Conservation (phyloP, 1,284 basidiomycete species). For the Rhodotorula sp. region DNA sequence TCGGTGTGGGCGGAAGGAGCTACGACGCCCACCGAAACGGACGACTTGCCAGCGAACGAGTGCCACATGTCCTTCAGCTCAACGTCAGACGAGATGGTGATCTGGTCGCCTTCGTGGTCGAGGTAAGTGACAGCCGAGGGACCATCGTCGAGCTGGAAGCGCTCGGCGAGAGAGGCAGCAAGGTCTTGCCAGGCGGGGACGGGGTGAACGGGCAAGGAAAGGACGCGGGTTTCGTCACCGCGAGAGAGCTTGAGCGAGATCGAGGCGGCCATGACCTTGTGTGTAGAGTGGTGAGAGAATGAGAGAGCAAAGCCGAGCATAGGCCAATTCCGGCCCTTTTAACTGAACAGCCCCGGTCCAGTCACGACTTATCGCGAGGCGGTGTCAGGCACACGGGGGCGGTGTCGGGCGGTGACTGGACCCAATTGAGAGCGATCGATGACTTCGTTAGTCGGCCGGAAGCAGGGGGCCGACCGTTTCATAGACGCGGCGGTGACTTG, state of each 20-base stretch:
- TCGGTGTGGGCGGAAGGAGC: not conserved
- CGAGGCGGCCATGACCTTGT: not conserved
- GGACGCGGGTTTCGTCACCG: not conserved
- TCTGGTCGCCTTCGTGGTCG: conserved; percentile 18
- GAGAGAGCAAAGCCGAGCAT: not conserved
- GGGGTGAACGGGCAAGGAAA: not conserved
- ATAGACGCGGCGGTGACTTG: too few relatives aligned
- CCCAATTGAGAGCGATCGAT: too few relatives aligned
- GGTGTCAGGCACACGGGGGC: too few relatives aligned
- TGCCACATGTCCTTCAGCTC: conserved; percentile 10
- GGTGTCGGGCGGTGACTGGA: too few relatives aligned
- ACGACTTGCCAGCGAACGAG: not conserved
- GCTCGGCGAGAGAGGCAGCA: not conserved
- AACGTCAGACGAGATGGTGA: conserved; percentile 11
- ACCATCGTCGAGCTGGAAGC: not conserved
- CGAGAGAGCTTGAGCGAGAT: conserved; percentile 6
- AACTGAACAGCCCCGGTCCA: too few relatives aligned
- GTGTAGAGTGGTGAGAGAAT: not conserved
- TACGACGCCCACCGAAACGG: not conserved
- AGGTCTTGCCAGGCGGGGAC: conserved; percentile 1
- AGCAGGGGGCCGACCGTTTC: too few relatives aligned
- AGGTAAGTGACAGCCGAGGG: not conserved
- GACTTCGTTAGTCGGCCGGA: too few relatives aligned
- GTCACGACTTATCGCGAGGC: too few relatives aligned
- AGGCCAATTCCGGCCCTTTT: not conserved